Evolutionary conservation across 345 rosid genomes (phyloP).

Genomic region (Hypericum androsaemum): DNA sequence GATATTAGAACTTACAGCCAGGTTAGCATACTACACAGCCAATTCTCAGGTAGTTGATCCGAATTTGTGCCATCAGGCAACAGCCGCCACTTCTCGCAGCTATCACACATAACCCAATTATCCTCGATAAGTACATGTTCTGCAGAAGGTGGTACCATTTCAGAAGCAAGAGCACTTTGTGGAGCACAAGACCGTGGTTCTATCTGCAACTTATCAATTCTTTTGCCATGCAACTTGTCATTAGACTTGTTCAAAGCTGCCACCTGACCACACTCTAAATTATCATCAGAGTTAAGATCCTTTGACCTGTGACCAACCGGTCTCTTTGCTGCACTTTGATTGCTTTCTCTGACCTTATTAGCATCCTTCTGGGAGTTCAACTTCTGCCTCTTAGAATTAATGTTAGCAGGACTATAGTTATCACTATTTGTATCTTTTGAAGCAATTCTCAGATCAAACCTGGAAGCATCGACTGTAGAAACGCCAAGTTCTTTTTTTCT

Average conservation of each 20-base stretch:
- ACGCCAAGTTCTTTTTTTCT: too few relatives aligned
- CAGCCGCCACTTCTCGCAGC: constrained; percentile 62
- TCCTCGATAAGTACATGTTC: constrained; percentile 25
- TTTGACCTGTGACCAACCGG: constrained; percentile 19
- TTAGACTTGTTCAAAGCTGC: constrained; percentile 19
- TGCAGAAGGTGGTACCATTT: constrained; percentile 22
- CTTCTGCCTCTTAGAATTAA: too few relatives aligned
- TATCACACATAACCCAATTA: constrained; percentile 57
- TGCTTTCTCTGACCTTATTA: neutral
- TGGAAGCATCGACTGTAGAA: too few relatives aligned
- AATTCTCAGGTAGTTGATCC: constrained; percentile 53
- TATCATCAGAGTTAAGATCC: constrained; percentile 12
- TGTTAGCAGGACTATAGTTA: too few relatives aligned
- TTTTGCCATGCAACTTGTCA: constrained; percentile 24
- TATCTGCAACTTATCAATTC: constrained; percentile 18
- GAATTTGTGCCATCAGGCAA: constrained; percentile 38
- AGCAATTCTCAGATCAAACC: too few relatives aligned
- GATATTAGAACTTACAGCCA: constrained; percentile 64
- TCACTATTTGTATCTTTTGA: too few relatives aligned
- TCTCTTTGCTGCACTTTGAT: constrained; percentile 9
- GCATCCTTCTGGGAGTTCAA: too few relatives aligned
- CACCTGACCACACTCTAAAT: constrained; percentile 14
- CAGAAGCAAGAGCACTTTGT: constrained; percentile 23
- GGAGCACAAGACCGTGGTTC: constrained; percentile 10
- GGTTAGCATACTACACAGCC: constrained; percentile 65